These are phyloP conservation scores for Chaetomium cochliodes DNA, from an alignment of 495 filamentous ascomycete genomes.

Conservation along the genomic window DNA sequence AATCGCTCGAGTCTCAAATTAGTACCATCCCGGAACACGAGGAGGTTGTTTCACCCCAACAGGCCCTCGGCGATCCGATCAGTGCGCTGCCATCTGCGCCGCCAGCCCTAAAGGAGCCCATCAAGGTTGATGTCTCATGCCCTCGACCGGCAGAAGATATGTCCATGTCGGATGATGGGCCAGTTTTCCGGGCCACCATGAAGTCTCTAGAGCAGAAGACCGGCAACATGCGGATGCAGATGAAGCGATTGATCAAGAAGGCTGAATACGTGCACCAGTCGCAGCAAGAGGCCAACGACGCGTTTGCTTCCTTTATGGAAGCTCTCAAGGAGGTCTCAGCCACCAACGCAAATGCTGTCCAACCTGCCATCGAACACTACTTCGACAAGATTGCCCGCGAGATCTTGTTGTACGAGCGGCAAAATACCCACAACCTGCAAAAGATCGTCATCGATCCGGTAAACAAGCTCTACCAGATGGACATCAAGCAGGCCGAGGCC, in stretches of 20 bases:
- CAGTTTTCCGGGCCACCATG: conserved; percentile 93
- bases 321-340: conserved; percentile 82
- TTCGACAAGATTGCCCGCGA: conserved; percentile 95
- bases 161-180: conserved; percentile 85
- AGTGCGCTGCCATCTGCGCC: conserved; percentile 34
- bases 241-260: conserved; percentile 92
- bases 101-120: conserved; percentile 51
- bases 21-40: conserved; percentile 58
- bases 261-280: conserved; percentile 82
- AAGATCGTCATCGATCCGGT: conserved; percentile 93
- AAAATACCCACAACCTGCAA: conserved; percentile 81
- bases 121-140: conserved; percentile 85
- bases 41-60: conserved; percentile 65
- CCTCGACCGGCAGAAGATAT: conserved; percentile 85
- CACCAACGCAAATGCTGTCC: conserved; percentile 91
- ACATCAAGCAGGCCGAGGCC: conserved; percentile 96
- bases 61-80: conserved; percentile 49
- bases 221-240: conserved; percentile 84
- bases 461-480: conserved; percentile 83
- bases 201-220: conserved; percentile 96
- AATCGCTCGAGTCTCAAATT: conserved; percentile 74
- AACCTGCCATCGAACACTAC: conserved; percentile 94
- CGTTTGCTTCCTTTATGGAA: conserved; percentile 79
- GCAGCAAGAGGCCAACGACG: conserved; percentile 79
- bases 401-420: conserved; percentile 80